These are phyloP conservation scores for Paraconiothyrium brasiliense DNA, from an alignment of 2,329 filamentous ascomycete genomes.

Conservation along the genomic window DNA sequence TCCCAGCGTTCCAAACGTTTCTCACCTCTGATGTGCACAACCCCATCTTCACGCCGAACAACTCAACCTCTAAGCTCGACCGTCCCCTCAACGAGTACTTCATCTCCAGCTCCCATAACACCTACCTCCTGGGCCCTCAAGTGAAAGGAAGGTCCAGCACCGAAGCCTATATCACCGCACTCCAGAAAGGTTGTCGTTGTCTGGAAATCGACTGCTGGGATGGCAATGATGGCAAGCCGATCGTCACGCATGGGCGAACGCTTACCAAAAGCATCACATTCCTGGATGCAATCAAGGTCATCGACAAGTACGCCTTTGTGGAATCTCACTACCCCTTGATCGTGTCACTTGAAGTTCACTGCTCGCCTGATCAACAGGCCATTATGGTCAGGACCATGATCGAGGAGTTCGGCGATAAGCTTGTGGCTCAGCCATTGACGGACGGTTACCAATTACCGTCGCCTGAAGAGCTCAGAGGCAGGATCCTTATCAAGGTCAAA, in stretches of 20 bases:
- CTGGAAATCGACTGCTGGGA: constrained; percentile 99
- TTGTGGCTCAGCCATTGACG: constrained; percentile 78
- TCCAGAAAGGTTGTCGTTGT: constrained; percentile 90
- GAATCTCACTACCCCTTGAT: constrained; percentile 89
- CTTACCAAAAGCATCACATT: constrained; percentile 90
- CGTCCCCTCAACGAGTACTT: constrained; percentile 95
- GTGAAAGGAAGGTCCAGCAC: constrained; percentile 90
- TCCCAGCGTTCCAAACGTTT: constrained; percentile 76
- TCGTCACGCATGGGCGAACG: constrained; percentile 90
- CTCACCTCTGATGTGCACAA: constrained; percentile 62
- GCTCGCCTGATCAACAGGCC: constrained; percentile 81
- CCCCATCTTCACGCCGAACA: constrained; percentile 69
- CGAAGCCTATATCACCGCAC: constrained; percentile 90
- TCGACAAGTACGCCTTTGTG: constrained; percentile 93
- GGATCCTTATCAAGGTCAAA: constrained; percentile 95
- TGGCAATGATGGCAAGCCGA: constrained; percentile 83
- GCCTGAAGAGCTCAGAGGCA: constrained; percentile 83
- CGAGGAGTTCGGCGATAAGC: constrained; percentile 79
- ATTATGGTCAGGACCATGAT: constrained; percentile 92
- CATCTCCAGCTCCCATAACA: constrained; percentile 98
- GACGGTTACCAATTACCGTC: constrained; percentile 77
- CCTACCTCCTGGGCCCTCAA: constrained; percentile 91
- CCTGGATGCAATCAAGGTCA: constrained; percentile 88
- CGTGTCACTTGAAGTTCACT: constrained; percentile 96
- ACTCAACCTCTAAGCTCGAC: constrained; percentile 73